phyloP scores from a whole-genome alignment of 805 yeast genomes.

The Hanseniaspora vineae region DNA sequence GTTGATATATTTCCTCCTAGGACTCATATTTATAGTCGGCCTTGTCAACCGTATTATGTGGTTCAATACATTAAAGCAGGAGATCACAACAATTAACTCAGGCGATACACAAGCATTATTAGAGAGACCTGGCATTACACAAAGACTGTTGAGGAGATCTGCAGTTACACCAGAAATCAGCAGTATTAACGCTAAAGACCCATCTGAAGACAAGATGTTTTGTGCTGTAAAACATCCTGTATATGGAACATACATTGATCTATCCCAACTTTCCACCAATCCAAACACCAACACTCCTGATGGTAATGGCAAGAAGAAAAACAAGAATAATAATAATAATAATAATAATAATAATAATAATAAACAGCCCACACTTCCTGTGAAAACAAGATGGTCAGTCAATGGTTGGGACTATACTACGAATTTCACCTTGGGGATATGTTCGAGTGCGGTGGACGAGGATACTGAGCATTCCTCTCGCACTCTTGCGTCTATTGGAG shows the following conservation, averaged over 20 bases:
- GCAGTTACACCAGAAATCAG: too few relatives aligned
- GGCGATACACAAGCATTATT: too few relatives aligned
- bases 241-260: conserved; percentile 21
- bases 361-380: conserved; percentile 4
- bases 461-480: too few relatives aligned
- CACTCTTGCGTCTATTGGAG: too few relatives aligned
- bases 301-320: conserved; percentile 3
- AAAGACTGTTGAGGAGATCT: too few relatives aligned
- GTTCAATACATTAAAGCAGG: too few relatives aligned
- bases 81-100: too few relatives aligned
- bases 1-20: too few relatives aligned
- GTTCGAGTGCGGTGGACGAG: conserved; percentile 39
- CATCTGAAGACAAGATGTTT: conserved; percentile 7
- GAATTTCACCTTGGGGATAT: conserved; percentile 66
- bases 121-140: too few relatives aligned
- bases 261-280: conserved; percentile 20
- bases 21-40: too few relatives aligned
- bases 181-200: too few relatives aligned
- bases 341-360: background rate
- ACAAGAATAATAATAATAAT: background rate
- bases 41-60: too few relatives aligned
- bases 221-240: conserved; percentile 22
- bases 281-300: conserved; percentile 15
- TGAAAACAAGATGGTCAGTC: conserved; percentile 39
- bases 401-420: conserved; percentile 55